Conservation (phyloP, 2,329 filamentous ascomycete genomes). For the Phialophora tarda region DNA sequence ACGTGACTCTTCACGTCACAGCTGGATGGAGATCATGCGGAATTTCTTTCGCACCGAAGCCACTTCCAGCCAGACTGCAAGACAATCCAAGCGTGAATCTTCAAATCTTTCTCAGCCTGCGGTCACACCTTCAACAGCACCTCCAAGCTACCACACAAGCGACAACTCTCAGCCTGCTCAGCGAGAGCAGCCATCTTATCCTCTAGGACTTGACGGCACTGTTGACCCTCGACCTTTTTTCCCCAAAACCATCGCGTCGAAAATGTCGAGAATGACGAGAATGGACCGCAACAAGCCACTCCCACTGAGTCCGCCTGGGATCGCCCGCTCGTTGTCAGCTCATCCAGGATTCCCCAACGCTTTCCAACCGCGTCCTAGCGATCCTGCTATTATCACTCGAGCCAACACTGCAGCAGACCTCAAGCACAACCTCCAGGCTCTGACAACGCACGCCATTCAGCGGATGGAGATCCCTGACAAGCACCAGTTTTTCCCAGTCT, state of each 20-base stretch:
- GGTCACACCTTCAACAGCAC: slow-evolving; percentile 2
- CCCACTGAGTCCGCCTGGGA: slow-evolving; percentile 32
- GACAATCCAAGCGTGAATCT: slow-evolving; percentile 15
- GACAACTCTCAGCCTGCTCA: background rate
- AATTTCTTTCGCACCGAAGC: slow-evolving; percentile 29
- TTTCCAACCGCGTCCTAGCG: background rate
- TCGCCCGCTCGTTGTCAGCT: slow-evolving; percentile 15
- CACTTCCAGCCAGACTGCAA: slow-evolving; percentile 16
- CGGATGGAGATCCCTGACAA: slow-evolving; percentile 9
- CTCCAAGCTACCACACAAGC: background rate
- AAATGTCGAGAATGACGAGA: background rate
- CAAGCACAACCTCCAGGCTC: background rate
- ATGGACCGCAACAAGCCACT: slow-evolving; percentile 34
- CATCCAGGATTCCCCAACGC: background rate
- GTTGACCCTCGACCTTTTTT: slow-evolving; percentile 16
- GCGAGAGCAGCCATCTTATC: background rate
- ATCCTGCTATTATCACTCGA: background rate
- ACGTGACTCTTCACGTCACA: slow-evolving; percentile 29
- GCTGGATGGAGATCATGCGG: slow-evolving; percentile 32
- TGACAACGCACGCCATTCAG: slow-evolving; percentile 1
- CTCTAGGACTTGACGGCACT: slow-evolving; percentile 32
- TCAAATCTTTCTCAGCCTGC: slow-evolving; percentile 15
- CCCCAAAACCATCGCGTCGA: slow-evolving; percentile 1
- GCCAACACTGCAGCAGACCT: background rate
- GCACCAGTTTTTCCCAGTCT: slow-evolving; percentile 8